A percentile compares a stretch with the other conserved stretches of the same genome.
Evolutionary conservation across 2,329 filamentous ascomycete species (phyloP).

Genomic region (Fusarium protoensiforme): DNA sequence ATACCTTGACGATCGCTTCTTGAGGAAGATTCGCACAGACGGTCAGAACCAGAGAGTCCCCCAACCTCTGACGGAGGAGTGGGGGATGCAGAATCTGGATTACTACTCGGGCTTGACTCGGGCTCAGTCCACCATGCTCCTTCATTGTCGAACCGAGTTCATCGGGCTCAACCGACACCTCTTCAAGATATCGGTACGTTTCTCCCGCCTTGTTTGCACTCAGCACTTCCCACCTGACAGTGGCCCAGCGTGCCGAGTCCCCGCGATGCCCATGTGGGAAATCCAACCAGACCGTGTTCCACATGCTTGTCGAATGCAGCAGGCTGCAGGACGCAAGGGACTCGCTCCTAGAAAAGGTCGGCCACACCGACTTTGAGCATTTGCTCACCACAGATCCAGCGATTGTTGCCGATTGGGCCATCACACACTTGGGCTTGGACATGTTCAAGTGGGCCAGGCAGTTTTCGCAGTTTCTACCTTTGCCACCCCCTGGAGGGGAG

Average conservation of each 20-base stretch:
- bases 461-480: not conserved
- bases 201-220: no score
- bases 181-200: not conserved
- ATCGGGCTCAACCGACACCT: not conserved
- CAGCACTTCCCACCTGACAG: not conserved
- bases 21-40: no score
- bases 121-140: no score
- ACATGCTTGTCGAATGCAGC: constrained; percentile 1
- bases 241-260: not conserved
- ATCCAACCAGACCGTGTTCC: not conserved
- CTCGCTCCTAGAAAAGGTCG: not conserved
- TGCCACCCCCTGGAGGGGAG: not conserved
- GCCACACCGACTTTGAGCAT: not conserved
- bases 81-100: no score
- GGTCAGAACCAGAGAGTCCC: no score
- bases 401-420: not conserved
- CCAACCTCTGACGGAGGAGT: no score
- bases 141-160: no score
- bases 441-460: not conserved
- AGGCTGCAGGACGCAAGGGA: not conserved
- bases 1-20: no score
- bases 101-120: no score
- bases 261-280: not conserved
- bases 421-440: not conserved
- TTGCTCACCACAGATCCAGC: not conserved